These are phyloP conservation scores for Pleoardoris graminearum DNA, from an alignment of 2,329 filamentous ascomycete genomes.

Conservation along the genomic window DNA sequence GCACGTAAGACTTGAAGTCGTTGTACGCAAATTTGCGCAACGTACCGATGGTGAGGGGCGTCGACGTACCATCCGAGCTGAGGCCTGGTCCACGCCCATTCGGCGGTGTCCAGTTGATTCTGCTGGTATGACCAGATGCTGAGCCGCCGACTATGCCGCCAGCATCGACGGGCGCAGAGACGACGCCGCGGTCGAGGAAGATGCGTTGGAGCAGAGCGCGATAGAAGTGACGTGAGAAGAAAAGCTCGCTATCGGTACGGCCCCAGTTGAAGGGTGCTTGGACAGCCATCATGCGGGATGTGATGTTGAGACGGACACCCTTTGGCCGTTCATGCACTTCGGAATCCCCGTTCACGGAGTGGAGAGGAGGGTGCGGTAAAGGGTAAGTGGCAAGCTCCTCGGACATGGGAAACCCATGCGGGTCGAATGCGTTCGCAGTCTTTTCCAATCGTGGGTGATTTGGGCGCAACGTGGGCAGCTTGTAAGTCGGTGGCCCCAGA, in stretches of 20 bases:
- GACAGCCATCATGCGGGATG: slow-evolving; percentile 96
- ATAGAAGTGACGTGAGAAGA: slow-evolving; percentile 93
- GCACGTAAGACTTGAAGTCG: slow-evolving; percentile 75
- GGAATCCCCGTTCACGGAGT: slow-evolving; percentile 13
- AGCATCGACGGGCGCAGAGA: slow-evolving; percentile 58
- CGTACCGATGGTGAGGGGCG: slow-evolving; percentile 84
- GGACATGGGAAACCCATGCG: slow-evolving; percentile 94
- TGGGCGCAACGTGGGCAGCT: slow-evolving; percentile 75
- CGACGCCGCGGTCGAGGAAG: slow-evolving; percentile 82
- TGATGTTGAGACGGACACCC: slow-evolving; percentile 88
- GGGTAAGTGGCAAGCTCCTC: slow-evolving; percentile 62
- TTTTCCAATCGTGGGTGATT: slow-evolving; percentile 69
- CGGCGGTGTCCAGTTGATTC: slow-evolving; percentile 41
- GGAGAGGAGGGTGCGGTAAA: slow-evolving; percentile 23
- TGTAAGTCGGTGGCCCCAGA: slow-evolving; percentile 83
- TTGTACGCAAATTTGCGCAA: slow-evolving; percentile 78
- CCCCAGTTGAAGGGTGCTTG: slow-evolving; percentile 96
- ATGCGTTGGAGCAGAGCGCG: slow-evolving; percentile 87
- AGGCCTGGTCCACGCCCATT: slow-evolving; percentile 55
- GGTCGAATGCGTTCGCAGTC: slow-evolving; percentile 75
- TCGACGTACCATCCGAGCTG: slow-evolving; percentile 60
- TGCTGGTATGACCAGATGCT: slow-evolving; percentile 38
- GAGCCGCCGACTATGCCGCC: slow-evolving; percentile 46
- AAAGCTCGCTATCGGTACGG: slow-evolving; percentile 74
- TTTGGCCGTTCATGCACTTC: slow-evolving; percentile 19